phyloP scores from a whole-genome alignment of 2,329 filamentous ascomycete genomes.

The Tolypocladium guangdongense region DNA sequence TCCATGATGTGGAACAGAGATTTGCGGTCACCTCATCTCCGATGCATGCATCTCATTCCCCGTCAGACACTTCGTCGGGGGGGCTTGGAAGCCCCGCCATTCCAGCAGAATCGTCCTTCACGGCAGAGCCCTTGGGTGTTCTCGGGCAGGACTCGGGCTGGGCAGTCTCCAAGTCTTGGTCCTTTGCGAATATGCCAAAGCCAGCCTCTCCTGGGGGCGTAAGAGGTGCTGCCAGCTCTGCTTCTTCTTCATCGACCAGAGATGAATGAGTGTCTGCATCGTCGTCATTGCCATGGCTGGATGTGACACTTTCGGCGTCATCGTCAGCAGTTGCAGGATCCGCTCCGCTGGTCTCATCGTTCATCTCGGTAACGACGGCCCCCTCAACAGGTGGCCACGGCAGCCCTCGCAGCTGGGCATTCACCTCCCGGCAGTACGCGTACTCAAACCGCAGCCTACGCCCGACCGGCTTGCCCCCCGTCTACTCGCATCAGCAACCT shows the following conservation, averaged over 20 bases:
- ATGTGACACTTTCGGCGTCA: neutral
- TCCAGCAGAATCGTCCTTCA: neutral
- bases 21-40: neutral
- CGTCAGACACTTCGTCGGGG: neutral
- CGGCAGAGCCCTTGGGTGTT: neutral
- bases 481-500: conserved; percentile 10
- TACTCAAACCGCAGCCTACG: conserved; percentile 19
- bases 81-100: neutral
- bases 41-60: neutral
- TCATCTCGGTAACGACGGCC: neutral
- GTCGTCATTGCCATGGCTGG: neutral
- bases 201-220: neutral
- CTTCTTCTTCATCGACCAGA: neutral
- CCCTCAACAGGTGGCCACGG: conserved; percentile 12
- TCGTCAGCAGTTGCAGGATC: neutral
- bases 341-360: neutral
- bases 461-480: conserved; percentile 26
- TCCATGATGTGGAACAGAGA: neutral
- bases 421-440: conserved; percentile 22
- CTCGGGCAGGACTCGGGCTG: neutral
- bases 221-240: neutral
- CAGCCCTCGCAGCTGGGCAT: conserved; percentile 18
- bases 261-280: neutral
- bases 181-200: neutral
- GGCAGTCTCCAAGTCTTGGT: neutral